phyloP scores from a whole-genome alignment of 129 eudicot species.

The Smallanthus sonchifolius region DNA sequence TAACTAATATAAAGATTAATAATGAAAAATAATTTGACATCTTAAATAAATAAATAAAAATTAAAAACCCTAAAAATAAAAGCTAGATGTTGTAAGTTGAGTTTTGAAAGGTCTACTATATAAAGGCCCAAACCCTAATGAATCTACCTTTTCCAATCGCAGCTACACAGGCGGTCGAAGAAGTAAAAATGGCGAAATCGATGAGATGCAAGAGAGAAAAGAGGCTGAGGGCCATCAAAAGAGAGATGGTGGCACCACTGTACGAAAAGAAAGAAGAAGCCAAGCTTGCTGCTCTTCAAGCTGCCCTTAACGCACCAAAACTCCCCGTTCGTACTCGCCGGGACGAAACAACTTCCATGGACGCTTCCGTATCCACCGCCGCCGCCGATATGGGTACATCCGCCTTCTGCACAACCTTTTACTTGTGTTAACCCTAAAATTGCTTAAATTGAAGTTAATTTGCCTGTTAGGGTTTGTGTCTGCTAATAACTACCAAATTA shows the following conservation, averaged over 20 bases:
- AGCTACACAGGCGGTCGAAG: neutral
- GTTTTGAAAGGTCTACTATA: neutral
- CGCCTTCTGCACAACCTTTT: neutral
- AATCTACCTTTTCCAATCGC: neutral
- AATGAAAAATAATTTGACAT: too few species aligned
- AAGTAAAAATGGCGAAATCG: constrained; percentile 73
- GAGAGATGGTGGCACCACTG: constrained; percentile 74
- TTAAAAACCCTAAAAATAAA: constrained; percentile 7
- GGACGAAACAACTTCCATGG: constrained; percentile 17
- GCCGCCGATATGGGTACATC: constrained; percentile 35
- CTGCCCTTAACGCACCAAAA: constrained; percentile 87
- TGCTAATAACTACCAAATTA: neutral
- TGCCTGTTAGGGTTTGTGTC: neutral
- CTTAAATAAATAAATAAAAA: neutral
- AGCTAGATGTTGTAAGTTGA: too few species aligned
- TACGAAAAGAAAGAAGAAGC: constrained; percentile 75
- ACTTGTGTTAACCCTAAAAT: neutral
- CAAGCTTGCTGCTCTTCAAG: constrained; percentile 67
- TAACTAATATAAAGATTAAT: too few species aligned
- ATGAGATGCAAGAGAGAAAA: constrained; percentile 84
- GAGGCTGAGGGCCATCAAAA: constrained; percentile 70
- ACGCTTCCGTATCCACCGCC: constrained; percentile 12
- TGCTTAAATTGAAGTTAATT: neutral
- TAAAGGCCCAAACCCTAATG: constrained; percentile 32
- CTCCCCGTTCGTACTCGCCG: constrained; percentile 58